Conservation (phyloP, 148 eudicot genomes). For the Vaccinium darrowii region DNA sequence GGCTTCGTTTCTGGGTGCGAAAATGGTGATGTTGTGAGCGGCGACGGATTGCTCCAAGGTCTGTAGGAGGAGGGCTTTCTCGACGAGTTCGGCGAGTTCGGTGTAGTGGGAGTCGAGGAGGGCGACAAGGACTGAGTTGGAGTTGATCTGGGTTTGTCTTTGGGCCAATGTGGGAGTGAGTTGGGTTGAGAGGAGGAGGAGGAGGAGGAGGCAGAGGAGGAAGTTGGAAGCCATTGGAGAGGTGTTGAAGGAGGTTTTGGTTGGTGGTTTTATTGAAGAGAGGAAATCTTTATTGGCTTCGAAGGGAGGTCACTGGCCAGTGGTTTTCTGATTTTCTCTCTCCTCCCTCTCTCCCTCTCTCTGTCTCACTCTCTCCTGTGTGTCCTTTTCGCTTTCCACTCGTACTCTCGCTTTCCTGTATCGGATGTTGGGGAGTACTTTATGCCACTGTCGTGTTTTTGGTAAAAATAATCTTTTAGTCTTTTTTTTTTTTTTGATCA, state of each 20-base stretch:
- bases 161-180: constrained; percentile 4
- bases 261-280: not conserved
- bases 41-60: constrained; percentile 43
- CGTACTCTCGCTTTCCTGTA: not conserved
- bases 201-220: not conserved
- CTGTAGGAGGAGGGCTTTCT: constrained; percentile 49
- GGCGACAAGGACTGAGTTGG: constrained; percentile 63
- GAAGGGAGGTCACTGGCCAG: not conserved
- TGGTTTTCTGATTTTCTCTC: not conserved
- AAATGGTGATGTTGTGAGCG: constrained; percentile 41
- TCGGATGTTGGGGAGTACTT: not conserved
- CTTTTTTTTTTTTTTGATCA: too few relatives aligned
- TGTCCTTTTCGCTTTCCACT: not conserved
- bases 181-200: not conserved
- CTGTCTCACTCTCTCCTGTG: not conserved
- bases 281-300: not conserved
- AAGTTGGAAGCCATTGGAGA: constrained; percentile 5
- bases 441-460: not conserved
- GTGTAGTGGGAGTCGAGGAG: constrained; percentile 64
- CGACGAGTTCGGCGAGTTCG: constrained; percentile 54
- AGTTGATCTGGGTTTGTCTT: constrained; percentile 39
- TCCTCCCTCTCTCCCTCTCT: not conserved
- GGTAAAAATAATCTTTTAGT: too few relatives aligned
- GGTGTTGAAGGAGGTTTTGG: not conserved
- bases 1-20: constrained; percentile 51